Percentiles rank a stretch among this genome's conserved stretches.
These are phyloP conservation scores for Lasiodiplodia hormozganensis DNA, from an alignment of 2,329 filamentous ascomycete species.

Conservation along the genomic window DNA sequence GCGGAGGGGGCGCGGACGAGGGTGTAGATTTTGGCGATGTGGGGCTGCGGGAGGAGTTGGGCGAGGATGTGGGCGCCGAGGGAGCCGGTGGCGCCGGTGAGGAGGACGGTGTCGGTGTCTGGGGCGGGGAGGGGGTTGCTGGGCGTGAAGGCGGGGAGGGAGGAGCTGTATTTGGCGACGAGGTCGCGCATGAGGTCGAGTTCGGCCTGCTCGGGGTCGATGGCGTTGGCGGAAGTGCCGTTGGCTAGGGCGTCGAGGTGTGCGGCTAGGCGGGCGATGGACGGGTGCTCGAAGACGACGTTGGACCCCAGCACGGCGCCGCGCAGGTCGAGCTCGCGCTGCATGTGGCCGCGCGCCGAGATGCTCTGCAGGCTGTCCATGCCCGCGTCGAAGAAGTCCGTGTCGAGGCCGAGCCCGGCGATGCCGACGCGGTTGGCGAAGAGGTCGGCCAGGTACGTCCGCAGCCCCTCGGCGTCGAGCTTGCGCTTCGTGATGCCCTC, in stretches of 20 bases:
- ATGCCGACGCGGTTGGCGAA: slow-evolving; percentile 36
- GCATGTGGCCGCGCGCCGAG: slow-evolving; percentile 60
- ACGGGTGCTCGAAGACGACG: slow-evolving; percentile 65
- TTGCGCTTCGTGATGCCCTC: slow-evolving; percentile 33
- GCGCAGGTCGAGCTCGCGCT: slow-evolving; percentile 58
- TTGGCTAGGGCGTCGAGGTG: slow-evolving; percentile 54
- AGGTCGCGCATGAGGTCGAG: slow-evolving; percentile 55
- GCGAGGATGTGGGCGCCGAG: slow-evolving; percentile 37
- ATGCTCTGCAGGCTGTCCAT: slow-evolving; percentile 67
- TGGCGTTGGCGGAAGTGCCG: slow-evolving; percentile 40
- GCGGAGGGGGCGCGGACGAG: slow-evolving; percentile 54
- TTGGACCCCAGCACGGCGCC: slow-evolving; percentile 58
- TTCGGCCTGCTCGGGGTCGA: slow-evolving; percentile 41
- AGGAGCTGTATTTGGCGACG: slow-evolving; percentile 52
- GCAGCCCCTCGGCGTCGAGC: slow-evolving; percentile 41
- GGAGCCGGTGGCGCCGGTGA: slow-evolving; percentile 39
- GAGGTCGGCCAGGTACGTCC: slow-evolving; percentile 37
- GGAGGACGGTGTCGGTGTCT: slow-evolving; percentile 31
- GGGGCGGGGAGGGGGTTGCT: not conserved
- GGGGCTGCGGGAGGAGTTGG: slow-evolving; percentile 32
- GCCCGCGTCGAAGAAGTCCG: slow-evolving; percentile 66
- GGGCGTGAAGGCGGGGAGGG: slow-evolving; percentile 8
- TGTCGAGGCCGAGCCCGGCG: slow-evolving; percentile 42
- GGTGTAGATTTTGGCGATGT: slow-evolving; percentile 35
- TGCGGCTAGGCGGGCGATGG: slow-evolving; percentile 53